Base-by-base conservation (phyloP, 306 rosid genomes). In the Acacia acuminata region DNA sequence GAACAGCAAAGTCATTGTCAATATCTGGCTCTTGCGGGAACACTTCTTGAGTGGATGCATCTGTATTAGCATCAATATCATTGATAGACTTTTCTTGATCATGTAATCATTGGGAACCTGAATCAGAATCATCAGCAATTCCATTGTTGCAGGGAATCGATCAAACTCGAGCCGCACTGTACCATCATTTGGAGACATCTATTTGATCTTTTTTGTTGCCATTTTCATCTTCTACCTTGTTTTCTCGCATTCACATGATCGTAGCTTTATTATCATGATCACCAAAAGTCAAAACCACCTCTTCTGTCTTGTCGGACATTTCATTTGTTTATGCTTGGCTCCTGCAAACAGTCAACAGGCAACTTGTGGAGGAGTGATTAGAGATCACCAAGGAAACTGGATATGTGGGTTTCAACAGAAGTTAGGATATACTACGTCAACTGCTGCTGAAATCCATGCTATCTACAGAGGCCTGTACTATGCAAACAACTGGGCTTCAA, bases 261-360 rank as follows among this genome's bases (percentile, higher is more conserved):
- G 66, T 64, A 66, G 56, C 77, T 61, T 68, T 71, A 78, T 83
- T 87, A 61, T 72, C 78, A 43, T 55, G 84, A 32, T 86, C 84
- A 85, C 91, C 99, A 77, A 90, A 86, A 48, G 86, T 84, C 88
- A 92, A 74, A 60, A 83, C 38, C 61, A 24, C 84, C 78, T 94
- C 97, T 84, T 92, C 82, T 90, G 92, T 2, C 87, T 72, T 3
- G 89, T 89, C 90, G 94, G 89, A 22, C 94, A 91, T 86, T 91
- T 88, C 94, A 94, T 89, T 77, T 86, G 89, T 53, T 85, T 89
- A 61, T 84, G 83, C 53, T 71, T 71, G 4, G 79, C 68, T 83
- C 85, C 99, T 96, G 88, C 27, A 73, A 43, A 85, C 81, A 82
- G 43, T 47, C 81, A 81, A 71, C 16, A 58, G 42, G n/a, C n/a